phyloP scores from a whole-genome alignment of 176 grass and related monocot genomes.

The Saccharum spontaneum region DNA sequence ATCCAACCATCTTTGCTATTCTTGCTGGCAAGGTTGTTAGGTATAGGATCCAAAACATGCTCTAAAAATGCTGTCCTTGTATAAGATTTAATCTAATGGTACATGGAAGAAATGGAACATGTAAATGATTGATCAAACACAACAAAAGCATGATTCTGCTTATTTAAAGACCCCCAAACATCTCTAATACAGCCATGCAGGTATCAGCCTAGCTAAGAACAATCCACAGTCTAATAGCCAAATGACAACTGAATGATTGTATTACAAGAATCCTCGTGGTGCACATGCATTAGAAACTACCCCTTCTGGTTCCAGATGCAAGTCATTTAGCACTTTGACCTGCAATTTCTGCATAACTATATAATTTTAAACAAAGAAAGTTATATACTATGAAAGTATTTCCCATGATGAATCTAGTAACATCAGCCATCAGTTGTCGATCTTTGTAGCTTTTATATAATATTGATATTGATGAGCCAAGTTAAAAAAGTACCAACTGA shows the following conservation, averaged over 20 bases:
- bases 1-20: neutral
- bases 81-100: constrained; percentile 5
- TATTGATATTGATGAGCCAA: neutral
- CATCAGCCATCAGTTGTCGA: neutral
- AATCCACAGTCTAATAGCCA: constrained; percentile 24
- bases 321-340: neutral
- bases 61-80: neutral
- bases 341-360: neutral
- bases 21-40: neutral
- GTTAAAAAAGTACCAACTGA: neutral
- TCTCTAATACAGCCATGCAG: constrained; percentile 30
- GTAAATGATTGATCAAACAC: constrained; percentile 17
- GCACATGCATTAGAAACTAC: constrained; percentile 31
- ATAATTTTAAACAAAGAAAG: neutral
- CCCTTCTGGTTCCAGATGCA: neutral
- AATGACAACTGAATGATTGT: constrained; percentile 8
- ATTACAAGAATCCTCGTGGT: neutral
- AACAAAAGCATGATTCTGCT: constrained; percentile 26
- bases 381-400: neutral
- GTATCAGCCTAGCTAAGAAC: constrained; percentile 5
- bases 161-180: neutral
- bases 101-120: constrained; percentile 6
- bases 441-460: neutral
- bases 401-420: neutral
- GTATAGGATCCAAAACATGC: constrained; percentile 17